Evolutionary conservation across 1,139 yeast genomes (phyloP).

Genomic region (Yamadazyma epiphylla): DNA sequence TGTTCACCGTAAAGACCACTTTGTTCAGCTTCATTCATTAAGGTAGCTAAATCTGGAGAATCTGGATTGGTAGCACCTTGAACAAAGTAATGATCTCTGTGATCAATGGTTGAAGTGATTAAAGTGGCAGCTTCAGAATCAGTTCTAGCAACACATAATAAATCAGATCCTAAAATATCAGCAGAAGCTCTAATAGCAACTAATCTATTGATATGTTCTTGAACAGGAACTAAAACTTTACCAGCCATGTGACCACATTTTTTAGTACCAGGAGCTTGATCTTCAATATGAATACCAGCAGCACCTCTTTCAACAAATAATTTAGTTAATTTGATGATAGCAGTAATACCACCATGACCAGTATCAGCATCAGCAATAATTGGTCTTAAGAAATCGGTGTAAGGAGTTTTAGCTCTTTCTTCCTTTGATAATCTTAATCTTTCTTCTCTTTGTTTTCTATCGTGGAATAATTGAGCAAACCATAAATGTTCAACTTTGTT

Average conservation of each 20-base stretch:
- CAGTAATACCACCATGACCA: conserved; percentile 98
- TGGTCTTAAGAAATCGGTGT: conserved; percentile 86
- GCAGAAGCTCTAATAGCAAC: conserved; percentile 95
- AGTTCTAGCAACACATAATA: conserved; percentile 89
- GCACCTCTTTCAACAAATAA: conserved; percentile 98
- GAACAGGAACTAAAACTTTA: conserved; percentile 94
- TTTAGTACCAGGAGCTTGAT: conserved; percentile 98
- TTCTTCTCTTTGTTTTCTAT: conserved; percentile 91
- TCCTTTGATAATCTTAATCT: conserved; percentile 57
- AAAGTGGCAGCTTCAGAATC: conserved; percentile 97
- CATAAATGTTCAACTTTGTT: conserved; percentile 96
- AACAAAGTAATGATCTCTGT: conserved; percentile 89
- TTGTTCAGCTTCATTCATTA: conserved; percentile 78
- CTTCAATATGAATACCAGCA: conserved; percentile 97
- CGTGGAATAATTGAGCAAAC: conserved; percentile 96
- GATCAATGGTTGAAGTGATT: conserved; percentile 89
- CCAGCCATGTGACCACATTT: conserved; percentile 99
- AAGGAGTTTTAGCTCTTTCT: conserved; percentile 61
- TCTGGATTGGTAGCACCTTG: conserved; percentile 89
- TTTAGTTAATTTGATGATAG: conserved; percentile 91
- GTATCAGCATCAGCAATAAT: conserved; percentile 97
- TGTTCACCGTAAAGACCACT: conserved; percentile 69
- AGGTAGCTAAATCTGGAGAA: conserved; percentile 67
- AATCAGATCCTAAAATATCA: conserved; percentile 84
- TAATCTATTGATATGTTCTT: conserved; percentile 92